A percentile compares a stretch with the other conserved stretches of the same genome.
These are phyloP conservation scores for Colletotrichum horii DNA, from an alignment of 2,329 filamentous ascomycete species.

Conservation along the genomic window DNA sequence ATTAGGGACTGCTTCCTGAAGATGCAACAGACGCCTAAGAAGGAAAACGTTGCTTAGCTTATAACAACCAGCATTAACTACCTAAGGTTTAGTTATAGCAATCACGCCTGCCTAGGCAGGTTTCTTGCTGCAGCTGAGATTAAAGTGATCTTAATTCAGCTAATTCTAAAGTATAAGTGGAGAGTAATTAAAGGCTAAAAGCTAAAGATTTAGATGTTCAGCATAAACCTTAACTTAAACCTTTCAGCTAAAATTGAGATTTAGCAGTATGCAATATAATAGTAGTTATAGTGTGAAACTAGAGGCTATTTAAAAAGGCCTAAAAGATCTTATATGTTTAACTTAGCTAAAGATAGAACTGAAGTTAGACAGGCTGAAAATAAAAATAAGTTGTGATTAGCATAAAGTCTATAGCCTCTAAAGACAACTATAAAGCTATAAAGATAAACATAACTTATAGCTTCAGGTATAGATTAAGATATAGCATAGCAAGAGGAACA, in stretches of 20 bases:
- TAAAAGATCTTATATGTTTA: background rate
- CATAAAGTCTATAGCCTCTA: background rate
- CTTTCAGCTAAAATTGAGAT: background rate
- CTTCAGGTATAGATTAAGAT: background rate
- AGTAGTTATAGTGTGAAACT: background rate
- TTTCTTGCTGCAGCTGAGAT: background rate
- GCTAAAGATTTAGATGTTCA: background rate
- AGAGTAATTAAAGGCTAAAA: background rate
- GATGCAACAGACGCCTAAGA: background rate
- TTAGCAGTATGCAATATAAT: background rate
- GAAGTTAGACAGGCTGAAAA: background rate
- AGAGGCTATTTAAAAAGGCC: background rate
- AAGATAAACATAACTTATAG: background rate
- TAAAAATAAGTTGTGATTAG: background rate
- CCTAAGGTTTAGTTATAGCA: background rate
- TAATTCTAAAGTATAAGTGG: constrained; percentile 40
- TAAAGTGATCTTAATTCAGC: constrained; percentile 32
- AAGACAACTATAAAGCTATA: background rate
- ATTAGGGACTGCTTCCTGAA: background rate
- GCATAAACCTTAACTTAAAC: background rate
- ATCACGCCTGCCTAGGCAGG: background rate
- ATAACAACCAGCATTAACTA: background rate
- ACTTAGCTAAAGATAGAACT: background rate
- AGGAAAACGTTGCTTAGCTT: background rate
- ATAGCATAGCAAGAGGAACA: background rate